phyloP scores from a whole-genome alignment of 192 early-diverging fungal species.

The Gryganskiella cystojenkinii region DNA sequence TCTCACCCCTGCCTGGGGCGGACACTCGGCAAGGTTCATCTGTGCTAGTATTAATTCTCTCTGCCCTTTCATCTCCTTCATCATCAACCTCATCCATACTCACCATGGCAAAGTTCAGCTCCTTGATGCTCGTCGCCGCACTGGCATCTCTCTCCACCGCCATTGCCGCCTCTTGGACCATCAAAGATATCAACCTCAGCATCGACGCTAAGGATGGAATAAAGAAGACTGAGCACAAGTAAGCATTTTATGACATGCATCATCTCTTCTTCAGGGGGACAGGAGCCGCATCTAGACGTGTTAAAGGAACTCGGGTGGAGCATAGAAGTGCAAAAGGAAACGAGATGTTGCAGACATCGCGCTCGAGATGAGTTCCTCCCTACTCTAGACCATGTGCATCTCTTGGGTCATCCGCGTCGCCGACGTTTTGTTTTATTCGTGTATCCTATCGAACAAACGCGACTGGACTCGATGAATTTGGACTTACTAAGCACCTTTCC shows the following conservation, averaged over 20 bases:
- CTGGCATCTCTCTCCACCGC: constrained; percentile 39
- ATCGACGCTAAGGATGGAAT: constrained; percentile 20
- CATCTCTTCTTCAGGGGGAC: too few species aligned
- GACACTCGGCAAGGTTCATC: background rate
- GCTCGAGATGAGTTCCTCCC: too few species aligned
- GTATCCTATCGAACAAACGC: too few species aligned
- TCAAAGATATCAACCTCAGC: constrained; percentile 36
- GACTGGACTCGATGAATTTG: too few species aligned
- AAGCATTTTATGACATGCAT: too few species aligned
- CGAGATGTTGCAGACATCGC: too few species aligned
- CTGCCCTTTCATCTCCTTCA: background rate
- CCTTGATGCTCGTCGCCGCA: constrained; percentile 26
- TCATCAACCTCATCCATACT: background rate
- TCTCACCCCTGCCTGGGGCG: background rate
- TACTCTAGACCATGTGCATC: too few species aligned
- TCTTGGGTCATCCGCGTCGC: too few species aligned
- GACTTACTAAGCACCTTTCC: background rate
- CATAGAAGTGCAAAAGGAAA: too few species aligned
- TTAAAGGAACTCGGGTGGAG: too few species aligned
- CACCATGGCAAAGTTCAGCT: constrained; percentile 44
- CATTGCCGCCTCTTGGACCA: constrained; percentile 39
- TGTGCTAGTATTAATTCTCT: background rate
- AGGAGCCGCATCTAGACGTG: too few species aligned
- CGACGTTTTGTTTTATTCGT: too few species aligned
- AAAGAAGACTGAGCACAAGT: constrained; percentile 43